Conservation (phyloP, 805 yeast species). For the Saturnispora besseyi region DNA sequence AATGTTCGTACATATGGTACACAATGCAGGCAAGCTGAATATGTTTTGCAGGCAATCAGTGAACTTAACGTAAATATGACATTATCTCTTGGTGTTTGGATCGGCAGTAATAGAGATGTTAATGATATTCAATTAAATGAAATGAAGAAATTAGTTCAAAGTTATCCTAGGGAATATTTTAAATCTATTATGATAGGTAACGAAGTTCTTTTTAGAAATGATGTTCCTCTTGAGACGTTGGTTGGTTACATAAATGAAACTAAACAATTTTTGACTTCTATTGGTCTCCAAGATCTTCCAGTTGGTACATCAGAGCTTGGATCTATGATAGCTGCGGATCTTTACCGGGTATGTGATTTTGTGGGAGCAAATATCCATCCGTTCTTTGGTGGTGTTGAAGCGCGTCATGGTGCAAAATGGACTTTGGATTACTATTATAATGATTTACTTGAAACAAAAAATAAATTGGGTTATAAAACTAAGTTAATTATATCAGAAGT, state of each 20-base stretch:
- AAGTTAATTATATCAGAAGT: slow-evolving; percentile 47
- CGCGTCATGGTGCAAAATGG: slow-evolving; percentile 44
- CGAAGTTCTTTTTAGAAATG: slow-evolving; percentile 51
- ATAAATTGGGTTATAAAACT: slow-evolving; percentile 15
- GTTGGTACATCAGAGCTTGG: slow-evolving; percentile 61
- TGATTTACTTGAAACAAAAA: slow-evolving; percentile 34
- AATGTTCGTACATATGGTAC: slow-evolving; percentile 51
- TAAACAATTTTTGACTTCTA: slow-evolving; percentile 29
- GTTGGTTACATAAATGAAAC: slow-evolving; percentile 35
- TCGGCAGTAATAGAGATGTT: slow-evolving; percentile 35
- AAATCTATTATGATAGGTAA: slow-evolving; percentile 52
- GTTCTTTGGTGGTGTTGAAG: slow-evolving; percentile 38
- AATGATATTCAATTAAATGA: slow-evolving; percentile 33
- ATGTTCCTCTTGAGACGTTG: slow-evolving; percentile 32
- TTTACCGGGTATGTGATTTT: slow-evolving; percentile 41
- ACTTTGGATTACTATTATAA: slow-evolving; percentile 36
- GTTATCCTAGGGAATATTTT: slow-evolving; percentile 34
- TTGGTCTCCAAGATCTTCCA: slow-evolving; percentile 32
- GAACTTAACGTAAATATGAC: slow-evolving; percentile 45
- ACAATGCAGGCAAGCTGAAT: slow-evolving; percentile 49
- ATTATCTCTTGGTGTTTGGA: slow-evolving; percentile 56
- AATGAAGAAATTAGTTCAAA: too few relatives aligned
- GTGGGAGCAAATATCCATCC: slow-evolving; percentile 40
- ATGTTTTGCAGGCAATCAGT: slow-evolving; percentile 44
- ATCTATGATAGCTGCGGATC: slow-evolving; percentile 31